Evolutionary conservation across 305 asterid species (phyloP).

Genomic region (Salvia sclarea): DNA sequence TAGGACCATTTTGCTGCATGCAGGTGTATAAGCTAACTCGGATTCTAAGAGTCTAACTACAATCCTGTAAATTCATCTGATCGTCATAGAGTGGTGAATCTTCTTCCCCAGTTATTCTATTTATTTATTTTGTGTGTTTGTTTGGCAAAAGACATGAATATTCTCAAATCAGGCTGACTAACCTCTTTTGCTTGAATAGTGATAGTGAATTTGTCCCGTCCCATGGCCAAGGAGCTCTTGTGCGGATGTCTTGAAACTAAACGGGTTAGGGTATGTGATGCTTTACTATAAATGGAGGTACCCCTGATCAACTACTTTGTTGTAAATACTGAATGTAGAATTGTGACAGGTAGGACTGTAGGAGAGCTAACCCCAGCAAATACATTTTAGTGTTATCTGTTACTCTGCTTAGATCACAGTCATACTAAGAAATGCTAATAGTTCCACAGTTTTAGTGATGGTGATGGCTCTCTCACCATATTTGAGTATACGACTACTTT

Average conservation of each 20-base stretch:
- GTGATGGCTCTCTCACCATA: not conserved
- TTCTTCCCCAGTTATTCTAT: conserved; percentile 3
- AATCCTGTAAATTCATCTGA: not conserved
- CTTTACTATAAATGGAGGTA: not conserved
- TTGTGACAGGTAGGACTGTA: not conserved
- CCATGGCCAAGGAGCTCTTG: conserved; percentile 23
- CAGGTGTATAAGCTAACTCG: conserved; percentile 90
- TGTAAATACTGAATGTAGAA: conserved; percentile 26
- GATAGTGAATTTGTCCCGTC: not conserved
- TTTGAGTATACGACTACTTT: not conserved
- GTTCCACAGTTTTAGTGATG: not conserved
- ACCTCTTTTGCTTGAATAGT: conserved; percentile 18
- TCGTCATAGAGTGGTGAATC: conserved; percentile 1
- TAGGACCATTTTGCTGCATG: conserved; percentile 27
- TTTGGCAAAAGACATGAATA: not conserved
- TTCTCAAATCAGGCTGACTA: not conserved
- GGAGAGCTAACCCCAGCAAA: not conserved
- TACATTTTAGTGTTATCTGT: not conserved
- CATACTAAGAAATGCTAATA: not conserved
- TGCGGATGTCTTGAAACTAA: not conserved
- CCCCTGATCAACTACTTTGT: not conserved
- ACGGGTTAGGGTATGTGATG: conserved; percentile 11
- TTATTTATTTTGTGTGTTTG: not conserved
- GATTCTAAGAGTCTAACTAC: conserved; percentile 60
- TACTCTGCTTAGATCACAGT: not conserved